Percentiles rank a stretch among this genome's conserved stretches.
These are phyloP conservation scores for Aspergillus biplanus DNA, from an alignment of 495 filamentous ascomycete genomes.

Conservation along the genomic window DNA sequence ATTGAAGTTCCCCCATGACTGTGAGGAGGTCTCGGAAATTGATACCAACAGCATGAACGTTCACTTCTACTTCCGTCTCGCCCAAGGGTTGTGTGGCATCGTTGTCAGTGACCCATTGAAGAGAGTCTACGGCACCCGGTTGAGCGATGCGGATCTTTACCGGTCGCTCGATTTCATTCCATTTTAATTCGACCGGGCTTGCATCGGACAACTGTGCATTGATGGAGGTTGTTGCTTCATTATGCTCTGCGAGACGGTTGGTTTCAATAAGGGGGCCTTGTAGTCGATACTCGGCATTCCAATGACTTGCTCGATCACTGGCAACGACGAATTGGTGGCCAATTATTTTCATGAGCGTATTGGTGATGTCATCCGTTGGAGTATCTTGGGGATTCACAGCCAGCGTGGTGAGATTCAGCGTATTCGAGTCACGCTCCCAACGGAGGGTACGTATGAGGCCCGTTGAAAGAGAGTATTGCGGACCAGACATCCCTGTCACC, in stretches of 20 bases:
- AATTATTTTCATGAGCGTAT: too few relatives aligned
- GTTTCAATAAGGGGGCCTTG: background rate
- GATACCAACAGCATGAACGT: slow-evolving; percentile 29
- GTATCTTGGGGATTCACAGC: background rate
- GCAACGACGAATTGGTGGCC: background rate
- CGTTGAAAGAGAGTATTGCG: background rate
- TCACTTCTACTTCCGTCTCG: background rate
- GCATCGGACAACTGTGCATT: background rate
- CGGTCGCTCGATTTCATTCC: background rate
- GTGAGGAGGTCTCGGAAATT: slow-evolving; percentile 51
- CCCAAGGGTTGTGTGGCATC: background rate
- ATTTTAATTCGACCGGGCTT: background rate
- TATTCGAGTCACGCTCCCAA: background rate
- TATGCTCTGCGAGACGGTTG: background rate
- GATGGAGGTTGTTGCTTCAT: background rate
- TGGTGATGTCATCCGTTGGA: background rate
- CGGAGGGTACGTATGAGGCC: background rate
- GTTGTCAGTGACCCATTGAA: background rate
- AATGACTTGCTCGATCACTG: background rate
- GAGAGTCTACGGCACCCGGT: background rate
- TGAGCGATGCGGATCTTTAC: background rate
- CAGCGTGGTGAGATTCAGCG: background rate
- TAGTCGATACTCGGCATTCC: background rate
- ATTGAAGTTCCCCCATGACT: slow-evolving; percentile 35
- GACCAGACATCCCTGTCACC: background rate